Percentiles rank a stretch among this genome's conserved stretches.
phyloP scores from a whole-genome alignment of 2,329 filamentous ascomycete species.

The Huntiella abstrusa region DNA sequence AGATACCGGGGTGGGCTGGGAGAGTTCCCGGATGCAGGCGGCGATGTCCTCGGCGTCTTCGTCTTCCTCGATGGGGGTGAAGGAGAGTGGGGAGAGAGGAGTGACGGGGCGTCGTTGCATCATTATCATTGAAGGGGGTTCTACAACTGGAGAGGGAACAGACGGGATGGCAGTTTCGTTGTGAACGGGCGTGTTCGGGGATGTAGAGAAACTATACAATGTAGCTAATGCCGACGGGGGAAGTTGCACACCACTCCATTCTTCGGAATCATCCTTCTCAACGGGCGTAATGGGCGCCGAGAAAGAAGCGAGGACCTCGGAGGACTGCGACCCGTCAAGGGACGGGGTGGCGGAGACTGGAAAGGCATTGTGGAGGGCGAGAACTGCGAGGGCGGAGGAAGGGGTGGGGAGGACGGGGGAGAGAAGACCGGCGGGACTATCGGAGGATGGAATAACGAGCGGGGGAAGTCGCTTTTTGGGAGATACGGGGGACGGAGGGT shows the following conservation, averaged over 20 bases:
- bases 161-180: constrained; percentile 24
- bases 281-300: constrained; percentile 76
- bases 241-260: constrained; percentile 57
- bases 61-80: neutral
- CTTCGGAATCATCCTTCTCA: constrained; percentile 36
- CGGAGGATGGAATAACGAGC: constrained; percentile 32
- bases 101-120: constrained; percentile 24
- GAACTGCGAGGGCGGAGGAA: constrained; percentile 48
- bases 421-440: constrained; percentile 16
- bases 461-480: constrained; percentile 20
- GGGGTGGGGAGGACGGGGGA: constrained; percentile 46
- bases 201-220: constrained; percentile 51
- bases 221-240: constrained; percentile 59
- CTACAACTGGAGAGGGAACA: neutral
- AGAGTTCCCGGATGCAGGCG: constrained; percentile 6
- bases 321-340: constrained; percentile 71
- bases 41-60: constrained; percentile 7
- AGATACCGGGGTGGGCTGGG: constrained; percentile 13
- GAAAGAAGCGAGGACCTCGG: constrained; percentile 67
- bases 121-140: neutral
- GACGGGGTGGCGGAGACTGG: constrained; percentile 68
- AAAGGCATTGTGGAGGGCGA: constrained; percentile 16
- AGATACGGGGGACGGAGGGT: constrained; percentile 18
- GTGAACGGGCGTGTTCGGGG: constrained; percentile 16
- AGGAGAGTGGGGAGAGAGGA: constrained; percentile 11